These are phyloP conservation scores for Danielozyma ontarioensis DNA, from an alignment of 805 yeast genomes.

Conservation along the genomic window DNA sequence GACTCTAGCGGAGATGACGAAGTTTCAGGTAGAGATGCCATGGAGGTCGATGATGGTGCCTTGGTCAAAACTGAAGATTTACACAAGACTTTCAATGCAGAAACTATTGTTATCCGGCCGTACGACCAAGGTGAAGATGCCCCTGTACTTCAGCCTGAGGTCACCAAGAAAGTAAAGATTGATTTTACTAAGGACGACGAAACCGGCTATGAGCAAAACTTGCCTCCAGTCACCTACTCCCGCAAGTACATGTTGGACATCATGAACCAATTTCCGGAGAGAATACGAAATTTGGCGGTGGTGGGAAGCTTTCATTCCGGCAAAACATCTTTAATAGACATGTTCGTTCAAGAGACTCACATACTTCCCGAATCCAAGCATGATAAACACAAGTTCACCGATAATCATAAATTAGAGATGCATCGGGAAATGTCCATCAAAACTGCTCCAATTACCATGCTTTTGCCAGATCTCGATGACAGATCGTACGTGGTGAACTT, in stretches of 20 bases:
- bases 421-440: constrained; percentile 68
- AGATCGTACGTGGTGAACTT: constrained; percentile 59
- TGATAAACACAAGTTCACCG: constrained; percentile 75
- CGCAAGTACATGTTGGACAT: constrained; percentile 55
- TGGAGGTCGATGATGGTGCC: background rate
- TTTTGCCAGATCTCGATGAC: constrained; percentile 46
- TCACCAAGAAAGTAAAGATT: constrained; percentile 37
- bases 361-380: constrained; percentile 40
- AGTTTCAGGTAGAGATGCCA: background rate
- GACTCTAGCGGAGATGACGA: no score
- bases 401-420: constrained; percentile 63
- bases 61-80: background rate
- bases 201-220: constrained; percentile 13
- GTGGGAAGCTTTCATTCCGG: constrained; percentile 85
- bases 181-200: constrained; percentile 19
- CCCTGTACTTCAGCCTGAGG: constrained; percentile 60
- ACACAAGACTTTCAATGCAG: constrained; percentile 36
- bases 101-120: constrained; percentile 48
- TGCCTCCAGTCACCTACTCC: constrained; percentile 60
- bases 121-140: constrained; percentile 27
- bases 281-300: constrained; percentile 67
- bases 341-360: constrained; percentile 65
- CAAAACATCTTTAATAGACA: constrained; percentile 73
- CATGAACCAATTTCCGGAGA: constrained; percentile 47
- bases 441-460: constrained; percentile 53